Base-by-base conservation (phyloP, 2,329 filamentous ascomycete species). In the Fusarium pseudograminearum region DNA sequence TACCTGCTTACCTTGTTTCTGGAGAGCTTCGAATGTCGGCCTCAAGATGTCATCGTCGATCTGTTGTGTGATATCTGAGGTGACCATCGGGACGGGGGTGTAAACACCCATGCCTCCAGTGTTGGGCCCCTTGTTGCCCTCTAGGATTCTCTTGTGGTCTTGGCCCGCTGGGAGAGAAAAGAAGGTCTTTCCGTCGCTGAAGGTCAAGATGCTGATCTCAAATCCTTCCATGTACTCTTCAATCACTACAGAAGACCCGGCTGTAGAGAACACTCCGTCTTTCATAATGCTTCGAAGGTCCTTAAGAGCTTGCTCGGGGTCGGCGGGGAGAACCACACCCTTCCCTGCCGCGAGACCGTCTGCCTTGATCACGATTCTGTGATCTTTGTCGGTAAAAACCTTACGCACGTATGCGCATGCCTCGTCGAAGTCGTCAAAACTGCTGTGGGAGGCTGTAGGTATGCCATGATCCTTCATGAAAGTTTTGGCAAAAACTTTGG, bases 71-170 rank as follows among this genome's bases (percentile, higher is more conserved):
- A 89, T 78, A 18, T 85, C 83, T 48, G 64, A 36, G 3, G 84
- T 83, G 7, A 84, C 83, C 75, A 88, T 85, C 16, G 81, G 86
- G 1, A 90, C 90, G 5, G 87, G 87, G 4, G 90, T 89, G 78
- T 93, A 93, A 57, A 90, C 91, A 3, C 91, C 91, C 91, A 93
- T 93, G 16, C 91, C 91, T 55, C 91, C 91, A 14, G 91, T 93
- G 76, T 92, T 93, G 3, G 89, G 89, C 0, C 91, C 91, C 46
- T 85, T 82, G 74, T 93, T 90, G 38, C 87, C 87, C 65, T 93
- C 91, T 50, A 86, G 85, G 54, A 91, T 89, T 11, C 89, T 84
- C 80, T 93, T 93, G 79, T 93, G 90, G 74, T 93, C 91, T 74
- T 93, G 91, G 3, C 90, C 90, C 3, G 90, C 87, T 1, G 90